phyloP scores from a whole-genome alignment of 1,284 basidiomycete genomes.

The Austroboletus niveus region DNA sequence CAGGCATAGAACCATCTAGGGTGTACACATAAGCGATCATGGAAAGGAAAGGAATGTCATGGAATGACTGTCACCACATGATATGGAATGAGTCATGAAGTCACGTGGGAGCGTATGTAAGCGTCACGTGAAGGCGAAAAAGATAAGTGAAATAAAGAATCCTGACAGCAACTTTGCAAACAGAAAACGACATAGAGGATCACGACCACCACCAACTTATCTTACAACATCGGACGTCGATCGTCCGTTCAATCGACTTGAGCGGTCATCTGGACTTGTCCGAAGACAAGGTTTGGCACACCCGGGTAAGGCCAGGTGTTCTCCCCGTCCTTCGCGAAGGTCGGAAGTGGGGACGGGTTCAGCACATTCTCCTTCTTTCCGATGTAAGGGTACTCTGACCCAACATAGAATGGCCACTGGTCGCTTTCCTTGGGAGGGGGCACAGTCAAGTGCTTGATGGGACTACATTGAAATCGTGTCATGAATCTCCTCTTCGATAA shows the following conservation, averaged over 20 bases:
- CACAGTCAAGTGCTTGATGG: not conserved
- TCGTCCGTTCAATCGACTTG: not conserved
- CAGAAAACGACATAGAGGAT: too few species aligned
- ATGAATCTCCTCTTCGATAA: not conserved
- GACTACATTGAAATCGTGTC: conserved; percentile 1
- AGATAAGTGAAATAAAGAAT: too few species aligned
- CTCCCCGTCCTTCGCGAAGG: not conserved
- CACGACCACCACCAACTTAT: too few species aligned
- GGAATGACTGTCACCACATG: too few species aligned
- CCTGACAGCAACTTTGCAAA: too few species aligned
- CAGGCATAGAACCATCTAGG: too few species aligned
- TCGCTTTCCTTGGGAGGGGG: conserved; percentile 2
- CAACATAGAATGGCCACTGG: conserved; percentile 4
- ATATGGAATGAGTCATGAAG: too few species aligned
- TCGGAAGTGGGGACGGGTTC: conserved; percentile 11
- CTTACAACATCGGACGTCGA: too few species aligned
- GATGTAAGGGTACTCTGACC: conserved; percentile 9
- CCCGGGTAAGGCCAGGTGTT: conserved; percentile 8
- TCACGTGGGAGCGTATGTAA: too few species aligned
- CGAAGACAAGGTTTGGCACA: conserved; percentile 1
- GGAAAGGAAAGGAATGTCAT: too few species aligned
- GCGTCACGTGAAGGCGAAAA: too few species aligned
- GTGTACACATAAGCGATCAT: too few species aligned
- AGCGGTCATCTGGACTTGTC: conserved; percentile 5
- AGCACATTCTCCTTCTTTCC: not conserved